Conservation (phyloP, 1,284 basidiomycete species). For the Fomitiporia mediterranea region DNA sequence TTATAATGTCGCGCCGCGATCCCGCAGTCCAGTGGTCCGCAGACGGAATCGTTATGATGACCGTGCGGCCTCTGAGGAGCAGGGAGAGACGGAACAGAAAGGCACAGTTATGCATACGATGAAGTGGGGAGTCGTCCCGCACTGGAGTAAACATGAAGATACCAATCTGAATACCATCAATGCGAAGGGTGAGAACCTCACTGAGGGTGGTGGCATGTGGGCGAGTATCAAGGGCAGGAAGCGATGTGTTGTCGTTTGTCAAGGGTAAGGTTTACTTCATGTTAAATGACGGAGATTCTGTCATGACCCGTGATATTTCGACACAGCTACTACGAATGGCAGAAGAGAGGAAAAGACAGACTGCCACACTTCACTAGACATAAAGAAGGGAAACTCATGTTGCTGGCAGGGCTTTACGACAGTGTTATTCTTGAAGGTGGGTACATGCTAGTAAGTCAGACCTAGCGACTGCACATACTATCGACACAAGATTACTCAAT, state of each 20-base stretch:
- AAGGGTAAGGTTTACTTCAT: conserved; percentile 55
- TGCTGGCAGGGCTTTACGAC: conserved; percentile 89
- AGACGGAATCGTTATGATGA: conserved; percentile 28
- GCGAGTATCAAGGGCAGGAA: conserved; percentile 71
- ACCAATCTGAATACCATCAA: conserved; percentile 81
- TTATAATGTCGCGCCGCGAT: conserved; percentile 70
- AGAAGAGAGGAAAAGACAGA: conserved; percentile 74
- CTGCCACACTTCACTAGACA: conserved; percentile 79
- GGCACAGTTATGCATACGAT: conserved; percentile 58
- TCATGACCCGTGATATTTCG: too few relatives aligned
- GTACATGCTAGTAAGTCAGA: neutral
- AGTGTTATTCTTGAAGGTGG: conserved; percentile 59
- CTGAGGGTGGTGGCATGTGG: conserved; percentile 78
- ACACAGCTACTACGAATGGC: conserved; percentile 86
- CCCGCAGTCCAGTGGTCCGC: conserved; percentile 62
- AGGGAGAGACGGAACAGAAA: neutral
- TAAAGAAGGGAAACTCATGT: conserved; percentile 64
- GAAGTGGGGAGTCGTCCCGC: conserved; percentile 90
- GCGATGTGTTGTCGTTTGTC: conserved; percentile 73
- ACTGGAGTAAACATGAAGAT: conserved; percentile 76
- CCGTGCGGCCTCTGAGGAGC: neutral
- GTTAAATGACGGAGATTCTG: too few relatives aligned
- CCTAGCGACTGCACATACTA: too few relatives aligned
- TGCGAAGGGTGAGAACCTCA: conserved; percentile 79
- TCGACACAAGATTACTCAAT: neutral